Percentiles rank a stretch among this genome's conserved stretches.
phyloP scores from a whole-genome alignment of 1,139 yeast genomes.

The Chernovozyma sophiae-reginae region DNA sequence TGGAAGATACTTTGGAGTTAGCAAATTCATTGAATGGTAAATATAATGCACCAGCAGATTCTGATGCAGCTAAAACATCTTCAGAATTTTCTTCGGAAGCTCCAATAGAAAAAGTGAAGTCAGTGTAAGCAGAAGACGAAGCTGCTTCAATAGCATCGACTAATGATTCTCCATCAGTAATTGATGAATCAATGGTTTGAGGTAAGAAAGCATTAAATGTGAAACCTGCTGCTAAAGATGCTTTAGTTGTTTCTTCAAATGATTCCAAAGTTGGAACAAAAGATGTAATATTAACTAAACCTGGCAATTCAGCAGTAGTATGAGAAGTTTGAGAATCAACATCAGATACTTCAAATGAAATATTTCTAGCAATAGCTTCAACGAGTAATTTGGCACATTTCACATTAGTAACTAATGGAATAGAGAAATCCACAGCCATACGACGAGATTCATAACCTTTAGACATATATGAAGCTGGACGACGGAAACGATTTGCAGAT shows the following conservation, averaged over 20 bases:
- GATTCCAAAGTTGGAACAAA: constrained; percentile 69
- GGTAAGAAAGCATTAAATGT: constrained; percentile 83
- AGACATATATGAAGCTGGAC: constrained; percentile 97
- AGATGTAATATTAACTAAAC: constrained; percentile 77
- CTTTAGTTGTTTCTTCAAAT: constrained; percentile 64
- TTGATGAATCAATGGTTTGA: constrained; percentile 58
- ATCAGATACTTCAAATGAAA: constrained; percentile 63
- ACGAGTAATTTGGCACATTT: constrained; percentile 94
- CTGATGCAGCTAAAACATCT: constrained; percentile 58
- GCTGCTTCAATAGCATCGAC: constrained; percentile 59
- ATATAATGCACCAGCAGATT: constrained; percentile 72
- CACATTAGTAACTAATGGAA: constrained; percentile 96
- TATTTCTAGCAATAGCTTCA: constrained; percentile 81
- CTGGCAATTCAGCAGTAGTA: constrained; percentile 77
- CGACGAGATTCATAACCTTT: constrained; percentile 98
- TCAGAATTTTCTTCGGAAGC: constrained; percentile 70
- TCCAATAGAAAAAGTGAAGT: constrained; percentile 78
- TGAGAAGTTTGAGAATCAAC: constrained; percentile 92
- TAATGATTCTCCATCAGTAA: constrained; percentile 63
- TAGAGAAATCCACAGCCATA: constrained; percentile 98
- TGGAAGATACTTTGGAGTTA: constrained; percentile 65
- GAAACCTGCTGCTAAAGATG: constrained; percentile 82
- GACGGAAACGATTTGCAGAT: constrained; percentile 93
- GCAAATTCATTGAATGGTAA: constrained; percentile 77
- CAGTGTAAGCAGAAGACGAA: constrained; percentile 65